Percentiles rank a stretch among this genome's conserved stretches.
Evolutionary conservation across 768 basidiomycete species (phyloP).

Genomic region (Calocybe cyanea): DNA sequence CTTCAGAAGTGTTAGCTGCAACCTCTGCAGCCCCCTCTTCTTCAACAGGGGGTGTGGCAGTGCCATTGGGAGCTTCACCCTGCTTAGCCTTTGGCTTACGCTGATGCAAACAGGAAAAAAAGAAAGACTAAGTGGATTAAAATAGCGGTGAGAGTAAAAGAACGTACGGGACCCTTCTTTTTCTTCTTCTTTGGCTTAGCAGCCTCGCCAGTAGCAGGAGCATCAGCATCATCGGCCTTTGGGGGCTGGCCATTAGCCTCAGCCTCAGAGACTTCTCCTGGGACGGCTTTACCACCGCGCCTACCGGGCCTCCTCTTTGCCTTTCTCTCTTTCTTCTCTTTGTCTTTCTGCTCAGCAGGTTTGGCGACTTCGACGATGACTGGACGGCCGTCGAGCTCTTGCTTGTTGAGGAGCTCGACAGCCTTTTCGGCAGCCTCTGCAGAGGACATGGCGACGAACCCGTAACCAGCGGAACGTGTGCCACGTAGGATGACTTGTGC

Average conservation of each 20-base stretch:
- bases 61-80: too few species aligned
- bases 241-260: constrained; percentile 79
- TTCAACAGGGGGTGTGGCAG: constrained; percentile 17
- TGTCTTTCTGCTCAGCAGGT: constrained; percentile 84
- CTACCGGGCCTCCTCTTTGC: constrained; percentile 79
- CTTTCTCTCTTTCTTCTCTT: constrained; percentile 75
- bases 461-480: constrained; percentile 84
- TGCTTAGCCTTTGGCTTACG: constrained; percentile 56
- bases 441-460: constrained; percentile 82
- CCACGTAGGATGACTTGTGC: constrained; percentile 87
- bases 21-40: constrained; percentile 36
- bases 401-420: constrained; percentile 80
- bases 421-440: constrained; percentile 84
- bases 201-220: constrained; percentile 58
- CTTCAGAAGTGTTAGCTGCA: constrained; percentile 32
- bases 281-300: constrained; percentile 82
- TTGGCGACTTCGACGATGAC: constrained; percentile 93
- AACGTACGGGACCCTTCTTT: constrained; percentile 64
- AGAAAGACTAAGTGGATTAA: constrained; percentile 19
- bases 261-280: constrained; percentile 87
- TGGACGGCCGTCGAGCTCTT: constrained; percentile 83
- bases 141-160: constrained; percentile 8
- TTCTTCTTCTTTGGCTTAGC: constrained; percentile 85
- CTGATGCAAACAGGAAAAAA: constrained; percentile 28
- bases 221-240: constrained; percentile 50